A percentile compares a stretch with the other conserved stretches of the same genome.
phyloP scores from a whole-genome alignment of 495 filamentous ascomycete species.

The Penicillium psychrofluorescens region DNA sequence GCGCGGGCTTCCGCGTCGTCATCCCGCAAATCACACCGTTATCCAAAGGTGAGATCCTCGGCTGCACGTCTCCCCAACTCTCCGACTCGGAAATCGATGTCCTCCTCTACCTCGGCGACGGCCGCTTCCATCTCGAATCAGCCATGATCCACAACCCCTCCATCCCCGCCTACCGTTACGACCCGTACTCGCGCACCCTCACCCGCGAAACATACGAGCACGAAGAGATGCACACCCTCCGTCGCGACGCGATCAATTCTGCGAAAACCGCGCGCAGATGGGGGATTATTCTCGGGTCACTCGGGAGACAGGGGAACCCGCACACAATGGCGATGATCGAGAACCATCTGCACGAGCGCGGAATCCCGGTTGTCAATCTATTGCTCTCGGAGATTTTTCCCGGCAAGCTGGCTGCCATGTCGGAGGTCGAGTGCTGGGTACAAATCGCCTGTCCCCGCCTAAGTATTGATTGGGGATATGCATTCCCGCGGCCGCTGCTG shows the following conservation, averaged over 20 bases:
- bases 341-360: slow-evolving; percentile 54
- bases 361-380: slow-evolving; percentile 73
- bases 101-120: slow-evolving; percentile 91
- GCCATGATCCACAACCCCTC: slow-evolving; percentile 97
- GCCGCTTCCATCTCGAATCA: slow-evolving; percentile 92
- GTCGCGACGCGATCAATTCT: slow-evolving; percentile 64
- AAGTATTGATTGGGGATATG: slow-evolving; percentile 99
- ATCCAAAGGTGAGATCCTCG: slow-evolving; percentile 88
- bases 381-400: slow-evolving; percentile 93
- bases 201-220: slow-evolving; percentile 88
- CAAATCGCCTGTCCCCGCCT: slow-evolving; percentile 92
- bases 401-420: slow-evolving; percentile 85
- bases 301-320: slow-evolving; percentile 92
- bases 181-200: slow-evolving; percentile 87
- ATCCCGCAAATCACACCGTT: slow-evolving; percentile 92
- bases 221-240: slow-evolving; percentile 75
- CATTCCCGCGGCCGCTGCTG: slow-evolving; percentile 78
- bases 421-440: slow-evolving; percentile 92
- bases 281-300: slow-evolving; percentile 87
- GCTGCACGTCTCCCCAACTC: slow-evolving; percentile 85
- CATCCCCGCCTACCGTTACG: slow-evolving; percentile 90
- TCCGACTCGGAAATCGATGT: slow-evolving; percentile 53
- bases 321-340: slow-evolving; percentile 86
- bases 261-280: slow-evolving; percentile 76
- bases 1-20: slow-evolving; percentile 71